Conservation (phyloP, 441 rosid genomes). For the Erodium moschatum region DNA sequence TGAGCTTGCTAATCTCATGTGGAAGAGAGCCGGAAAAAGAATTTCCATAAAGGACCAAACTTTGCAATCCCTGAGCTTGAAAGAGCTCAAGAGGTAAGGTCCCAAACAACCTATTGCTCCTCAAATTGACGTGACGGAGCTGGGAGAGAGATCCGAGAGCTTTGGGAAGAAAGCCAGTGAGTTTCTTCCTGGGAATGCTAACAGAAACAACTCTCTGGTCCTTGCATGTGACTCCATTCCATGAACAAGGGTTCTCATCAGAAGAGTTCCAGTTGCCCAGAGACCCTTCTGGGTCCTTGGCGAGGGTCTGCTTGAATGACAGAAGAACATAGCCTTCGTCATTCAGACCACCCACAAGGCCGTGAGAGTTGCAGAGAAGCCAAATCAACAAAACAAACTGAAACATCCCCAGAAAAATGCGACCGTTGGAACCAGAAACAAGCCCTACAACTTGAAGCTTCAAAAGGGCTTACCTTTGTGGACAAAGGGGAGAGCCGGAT, state of each 20-base stretch:
- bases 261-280: slow-evolving; percentile 26
- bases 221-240: slow-evolving; percentile 39
- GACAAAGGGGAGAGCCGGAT: too few species aligned
- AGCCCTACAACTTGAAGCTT: too few species aligned
- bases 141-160: too few species aligned
- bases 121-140: slow-evolving; percentile 34
- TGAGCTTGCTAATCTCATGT: slow-evolving; percentile 18
- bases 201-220: too few species aligned
- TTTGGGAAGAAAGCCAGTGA: too few species aligned
- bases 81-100: slow-evolving; percentile 61
- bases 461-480: too few species aligned
- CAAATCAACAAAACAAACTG: slow-evolving; percentile 31
- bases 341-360: slow-evolving; percentile 36
- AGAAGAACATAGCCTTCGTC: slow-evolving; percentile 38
- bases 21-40: slow-evolving; percentile 67
- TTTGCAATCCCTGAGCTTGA: slow-evolving; percentile 65
- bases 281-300: too few species aligned
- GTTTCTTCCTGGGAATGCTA: too few species aligned
- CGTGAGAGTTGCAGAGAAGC: slow-evolving; percentile 32
- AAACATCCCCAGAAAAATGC: slow-evolving; percentile 23
- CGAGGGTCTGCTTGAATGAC: too few species aligned
- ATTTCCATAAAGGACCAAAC: slow-evolving; percentile 85
- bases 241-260: slow-evolving; percentile 60
- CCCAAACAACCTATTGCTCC: slow-evolving; percentile 65
- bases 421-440: too few species aligned